These are phyloP conservation scores for Diaporthe humulicola DNA, from an alignment of 2,329 filamentous ascomycete species.

Conservation along the genomic window DNA sequence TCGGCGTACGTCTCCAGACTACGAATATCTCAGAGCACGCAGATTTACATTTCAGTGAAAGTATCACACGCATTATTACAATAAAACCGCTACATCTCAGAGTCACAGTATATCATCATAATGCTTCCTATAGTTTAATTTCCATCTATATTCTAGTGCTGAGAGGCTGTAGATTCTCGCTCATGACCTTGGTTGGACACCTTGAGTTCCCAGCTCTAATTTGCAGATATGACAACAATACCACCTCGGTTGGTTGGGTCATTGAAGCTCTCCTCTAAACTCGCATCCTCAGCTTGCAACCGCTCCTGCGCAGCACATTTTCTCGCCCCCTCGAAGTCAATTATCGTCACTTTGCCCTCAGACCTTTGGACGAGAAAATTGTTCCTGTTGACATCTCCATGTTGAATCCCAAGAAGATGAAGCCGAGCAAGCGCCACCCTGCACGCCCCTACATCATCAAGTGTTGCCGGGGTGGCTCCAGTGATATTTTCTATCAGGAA, in stretches of 20 bases:
- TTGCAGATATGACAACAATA: not conserved
- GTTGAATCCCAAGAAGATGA: not conserved
- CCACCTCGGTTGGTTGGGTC: not conserved
- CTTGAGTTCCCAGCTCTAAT: not conserved
- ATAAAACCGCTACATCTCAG: too few relatives aligned
- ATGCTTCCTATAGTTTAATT: too few relatives aligned
- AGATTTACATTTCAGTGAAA: not conserved
- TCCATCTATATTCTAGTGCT: too few relatives aligned
- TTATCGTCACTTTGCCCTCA: not conserved
- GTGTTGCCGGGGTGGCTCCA: not conserved
- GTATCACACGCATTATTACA: too few relatives aligned
- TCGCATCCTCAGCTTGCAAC: not conserved
- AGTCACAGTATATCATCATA: too few relatives aligned
- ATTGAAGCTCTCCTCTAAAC: not conserved
- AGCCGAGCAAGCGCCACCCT: not conserved
- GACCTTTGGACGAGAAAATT: not conserved
- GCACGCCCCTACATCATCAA: not conserved
- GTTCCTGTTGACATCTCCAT: slow-evolving; percentile 4
- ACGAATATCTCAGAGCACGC: not conserved
- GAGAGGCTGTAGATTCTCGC: too few relatives aligned
- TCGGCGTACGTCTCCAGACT: not conserved
- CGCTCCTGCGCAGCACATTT: not conserved
- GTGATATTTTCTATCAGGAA: not conserved
- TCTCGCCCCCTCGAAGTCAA: not conserved
- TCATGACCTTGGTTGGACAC: not conserved